Base-by-base conservation (phyloP, 2,329 filamentous ascomycete genomes). In the Fusarium liriodendri region DNA sequence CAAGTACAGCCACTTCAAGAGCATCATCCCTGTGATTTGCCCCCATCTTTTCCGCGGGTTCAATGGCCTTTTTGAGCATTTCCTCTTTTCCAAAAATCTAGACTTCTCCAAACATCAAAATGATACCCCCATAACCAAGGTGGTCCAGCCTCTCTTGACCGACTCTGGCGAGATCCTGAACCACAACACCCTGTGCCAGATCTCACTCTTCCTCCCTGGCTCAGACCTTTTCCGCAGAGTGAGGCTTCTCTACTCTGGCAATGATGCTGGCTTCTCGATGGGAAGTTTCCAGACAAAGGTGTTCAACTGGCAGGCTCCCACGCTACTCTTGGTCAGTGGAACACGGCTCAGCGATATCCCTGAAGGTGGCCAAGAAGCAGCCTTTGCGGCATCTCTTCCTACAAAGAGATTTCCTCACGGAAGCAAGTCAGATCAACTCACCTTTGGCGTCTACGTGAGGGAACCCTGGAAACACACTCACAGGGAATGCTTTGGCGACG, bases 241-340 rank as follows among this genome's bases (percentile, higher is more conserved):
- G 3, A 89, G 92, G 1, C 86, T 90, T 2, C 84, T 95, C 0
- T 95, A 95, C 79, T 92, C 91, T 2, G 93, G 93, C 6, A 90
- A 89, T 55, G 88, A 90, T 29, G 90, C 92, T 14, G 93, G 93
- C 6, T 95, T 94, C 81, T 94, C 92, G 22, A 92, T 95, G 89
- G 92, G 93, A 25, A 92, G 91, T 64, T 94, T 95, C 72, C 91
- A 94, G 79, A 88, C 91, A 22, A 92, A 91, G 75, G 91, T 94
- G 4, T 93, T 95, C 82, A 93, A 95, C 79, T 95, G 93, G 93
- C 87, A 89, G 47, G 92, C 92, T 0, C 93, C 93, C 0, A 94
- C 93, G 0, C 89, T 95, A 20, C 84, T 95, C 13, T 86, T 95
- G 2, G 90, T 95, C 2, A 89, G 89, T 22, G 93, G 93, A 22